Conservation (phyloP, 306 rosid species). For the Astragalus glycyphyllos region DNA sequence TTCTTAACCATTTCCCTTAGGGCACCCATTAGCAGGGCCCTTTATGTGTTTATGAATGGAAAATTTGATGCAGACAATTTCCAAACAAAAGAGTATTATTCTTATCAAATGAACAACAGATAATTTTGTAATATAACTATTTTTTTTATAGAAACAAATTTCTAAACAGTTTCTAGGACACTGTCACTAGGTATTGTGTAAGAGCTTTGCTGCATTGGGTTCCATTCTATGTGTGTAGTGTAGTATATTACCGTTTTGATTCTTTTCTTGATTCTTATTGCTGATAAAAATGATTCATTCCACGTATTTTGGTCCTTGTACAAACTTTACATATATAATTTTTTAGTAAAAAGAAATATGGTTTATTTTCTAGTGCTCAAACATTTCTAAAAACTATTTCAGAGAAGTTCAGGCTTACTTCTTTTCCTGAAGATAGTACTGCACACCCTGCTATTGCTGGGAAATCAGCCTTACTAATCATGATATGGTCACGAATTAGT, state of each 20-base stretch:
- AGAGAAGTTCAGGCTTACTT: background rate
- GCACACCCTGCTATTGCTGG: constrained; percentile 41
- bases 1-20: background rate
- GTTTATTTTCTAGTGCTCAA: background rate
- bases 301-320: constrained; percentile 30
- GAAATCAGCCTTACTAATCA: constrained; percentile 43
- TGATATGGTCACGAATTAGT: constrained; percentile 60
- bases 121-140: background rate
- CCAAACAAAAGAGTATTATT: background rate
- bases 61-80: constrained; percentile 2
- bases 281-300: constrained; percentile 22
- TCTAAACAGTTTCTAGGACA: background rate
- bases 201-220: constrained; percentile 3
- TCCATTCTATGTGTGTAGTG: constrained; percentile 16
- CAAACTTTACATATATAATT: background rate
- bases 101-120: background rate
- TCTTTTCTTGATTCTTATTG: constrained; percentile 3
- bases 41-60: constrained; percentile 11
- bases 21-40: background rate
- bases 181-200: background rate
- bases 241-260: background rate
- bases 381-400: constrained; percentile 31
- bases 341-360: background rate
- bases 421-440: constrained; percentile 39
- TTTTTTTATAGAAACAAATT: background rate